phyloP scores from a whole-genome alignment of 495 filamentous ascomycete genomes.

The Trichoderma gamsii region DNA sequence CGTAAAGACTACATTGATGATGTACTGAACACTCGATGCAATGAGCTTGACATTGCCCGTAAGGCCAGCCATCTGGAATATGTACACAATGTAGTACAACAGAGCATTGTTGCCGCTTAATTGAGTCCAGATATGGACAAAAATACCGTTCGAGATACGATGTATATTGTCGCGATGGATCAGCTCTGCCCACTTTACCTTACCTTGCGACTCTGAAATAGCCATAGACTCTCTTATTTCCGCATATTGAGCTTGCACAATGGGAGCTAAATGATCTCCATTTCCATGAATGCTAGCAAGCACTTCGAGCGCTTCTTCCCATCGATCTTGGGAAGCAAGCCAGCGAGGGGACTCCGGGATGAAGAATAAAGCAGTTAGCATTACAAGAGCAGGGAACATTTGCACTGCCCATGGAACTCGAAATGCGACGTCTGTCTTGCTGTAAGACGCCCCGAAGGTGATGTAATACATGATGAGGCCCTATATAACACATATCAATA shows the following conservation, averaged over 20 bases:
- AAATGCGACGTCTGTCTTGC: neutral
- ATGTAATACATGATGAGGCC: slow-evolving; percentile 10
- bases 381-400: neutral
- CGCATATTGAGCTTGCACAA: slow-evolving; percentile 5
- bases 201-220: neutral
- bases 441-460: slow-evolving; percentile 12
- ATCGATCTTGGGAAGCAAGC: slow-evolving; percentile 3
- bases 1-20: slow-evolving; percentile 47
- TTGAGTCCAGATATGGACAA: slow-evolving; percentile 15
- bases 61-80: slow-evolving; percentile 13
- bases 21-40: slow-evolving; percentile 41
- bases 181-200: slow-evolving; percentile 11
- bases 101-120: slow-evolving; percentile 15
- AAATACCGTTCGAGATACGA: slow-evolving; percentile 10
- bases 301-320: neutral
- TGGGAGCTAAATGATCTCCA: neutral
- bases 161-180: slow-evolving; percentile 12
- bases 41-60: slow-evolving; percentile 13
- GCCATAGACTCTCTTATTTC: slow-evolving; percentile 10
- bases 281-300: neutral
- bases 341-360: neutral
- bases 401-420: slow-evolving; percentile 8
- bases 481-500: neutral
- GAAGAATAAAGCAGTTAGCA: neutral
- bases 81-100: slow-evolving; percentile 11